Evolutionary conservation across 208 protist genomes (phyloP).

Genomic region (Trypanosoma avium): DNA sequence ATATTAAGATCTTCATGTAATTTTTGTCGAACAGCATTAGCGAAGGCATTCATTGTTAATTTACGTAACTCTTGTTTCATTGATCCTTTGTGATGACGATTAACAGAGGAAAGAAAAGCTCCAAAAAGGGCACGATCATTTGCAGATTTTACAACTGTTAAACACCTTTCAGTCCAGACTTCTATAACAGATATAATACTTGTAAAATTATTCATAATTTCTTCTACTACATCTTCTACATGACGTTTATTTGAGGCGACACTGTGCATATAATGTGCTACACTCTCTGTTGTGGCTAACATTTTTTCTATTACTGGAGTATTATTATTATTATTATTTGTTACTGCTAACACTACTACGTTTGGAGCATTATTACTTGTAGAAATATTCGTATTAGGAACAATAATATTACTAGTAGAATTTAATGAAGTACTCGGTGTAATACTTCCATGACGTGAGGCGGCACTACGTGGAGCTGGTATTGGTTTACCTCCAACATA

Average conservation of each 20-base stretch:
- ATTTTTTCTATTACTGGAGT: conserved; percentile 19
- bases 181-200: conserved; percentile 41
- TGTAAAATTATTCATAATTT: conserved; percentile 45
- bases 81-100: conserved; percentile 13
- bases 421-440: conserved; percentile 24
- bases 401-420: conserved; percentile 16
- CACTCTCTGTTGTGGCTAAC: conserved; percentile 34
- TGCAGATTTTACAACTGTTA: conserved; percentile 70
- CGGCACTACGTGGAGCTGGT: conserved; percentile 47
- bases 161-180: conserved; percentile 62
- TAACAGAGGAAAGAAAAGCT: conserved; percentile 40
- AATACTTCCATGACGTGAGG: conserved; percentile 20
- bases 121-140: conserved; percentile 55
- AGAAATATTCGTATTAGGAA: too few species aligned
- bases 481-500: conserved; percentile 47
- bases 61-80: conserved; percentile 44
- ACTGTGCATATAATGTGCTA: conserved; percentile 64
- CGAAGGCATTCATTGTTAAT: conserved; percentile 38
- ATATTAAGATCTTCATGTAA: conserved; percentile 70
- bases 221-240: conserved; percentile 31
- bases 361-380: too few species aligned
- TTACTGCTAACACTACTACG: too few species aligned
- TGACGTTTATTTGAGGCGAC: conserved; percentile 27
- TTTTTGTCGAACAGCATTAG: conserved; percentile 46
- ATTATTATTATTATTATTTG: too few species aligned